Base-by-base conservation (phyloP, 2,329 filamentous ascomycete species). In the Fusarium pseudocircinatum region DNA sequence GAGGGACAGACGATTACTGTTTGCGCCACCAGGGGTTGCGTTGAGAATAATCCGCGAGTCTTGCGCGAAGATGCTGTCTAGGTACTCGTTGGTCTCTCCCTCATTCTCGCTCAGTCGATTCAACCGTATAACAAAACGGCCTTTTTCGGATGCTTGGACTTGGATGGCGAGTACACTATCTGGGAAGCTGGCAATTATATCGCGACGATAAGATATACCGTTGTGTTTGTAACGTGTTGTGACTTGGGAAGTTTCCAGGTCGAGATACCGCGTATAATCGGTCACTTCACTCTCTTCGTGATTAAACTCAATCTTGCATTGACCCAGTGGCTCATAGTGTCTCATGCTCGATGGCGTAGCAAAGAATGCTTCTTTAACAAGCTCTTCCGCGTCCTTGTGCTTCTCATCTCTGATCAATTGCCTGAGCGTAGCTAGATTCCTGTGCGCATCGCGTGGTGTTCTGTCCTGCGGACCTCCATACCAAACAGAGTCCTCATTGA, bases 401-500 rank as follows among this genome's bases (percentile, higher is more conserved):
- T 67, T 70, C 24, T 74, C 74, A 22, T 74, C 63, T 46, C 74
- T 57, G 32, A 79, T 78, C 10, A 79, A 62, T 15, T 74, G 56
- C 4, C 77, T 71, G 8, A 79, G 34, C 2, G 56, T 58, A 22
- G 49, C 36, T 26, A 79, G 39, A n/a, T 73, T 72, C 14, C 60
- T 50, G 16, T 58, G 30, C 11, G 77, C 77, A 50, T 75, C 73
- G n/a, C 79, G 79, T 20, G 84, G 84, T 18, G 82, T 83, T 16
- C 85, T 84, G 52, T 85, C 78, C 63, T 85, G 84, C 13, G 80
- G 81, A 1, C 83, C 84, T 30, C 85, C 85, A 60, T 83, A 85
- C 84, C 83, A 86, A 16, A 85, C 81, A 4, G 84, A 85, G 63
- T 87, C 84, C 72, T 87, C 85, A 50, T 87, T 87, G 20, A 87